These are phyloP conservation scores for Aspergillus udagawae DNA, from an alignment of 2,329 filamentous ascomycete species.

Conservation along the genomic window DNA sequence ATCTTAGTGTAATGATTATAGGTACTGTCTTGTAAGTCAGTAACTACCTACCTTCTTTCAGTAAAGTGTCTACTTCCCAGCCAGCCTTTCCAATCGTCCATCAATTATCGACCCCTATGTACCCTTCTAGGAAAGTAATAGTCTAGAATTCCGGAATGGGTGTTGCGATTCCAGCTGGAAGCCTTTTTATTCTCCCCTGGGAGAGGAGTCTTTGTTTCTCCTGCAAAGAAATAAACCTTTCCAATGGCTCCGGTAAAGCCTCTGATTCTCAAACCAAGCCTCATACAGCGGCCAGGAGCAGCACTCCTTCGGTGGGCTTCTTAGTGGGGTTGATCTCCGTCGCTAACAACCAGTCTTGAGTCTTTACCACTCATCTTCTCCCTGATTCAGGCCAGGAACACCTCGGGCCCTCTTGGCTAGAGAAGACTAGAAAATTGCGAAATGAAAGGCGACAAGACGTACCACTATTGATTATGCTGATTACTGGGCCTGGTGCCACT, in stretches of 20 bases:
- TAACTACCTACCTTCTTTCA: neutral
- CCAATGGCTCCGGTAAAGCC: conserved; percentile 1
- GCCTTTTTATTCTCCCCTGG: conserved; percentile 3
- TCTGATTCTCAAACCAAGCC: conserved; percentile 3
- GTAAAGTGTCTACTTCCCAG: neutral
- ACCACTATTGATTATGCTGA: neutral
- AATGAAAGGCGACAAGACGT: neutral
- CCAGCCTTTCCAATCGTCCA: conserved; percentile 1
- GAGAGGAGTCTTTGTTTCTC: neutral
- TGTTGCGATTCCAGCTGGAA: conserved; percentile 1
- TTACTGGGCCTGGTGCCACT: too few relatives aligned
- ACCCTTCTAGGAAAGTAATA: neutral
- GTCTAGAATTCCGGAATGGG: neutral
- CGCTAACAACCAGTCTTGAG: conserved; percentile 18
- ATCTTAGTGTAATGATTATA: neutral
- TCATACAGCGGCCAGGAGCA: conserved; percentile 15
- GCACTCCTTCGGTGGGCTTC: conserved; percentile 17
- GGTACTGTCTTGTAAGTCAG: neutral
- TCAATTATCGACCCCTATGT: conserved; percentile 5
- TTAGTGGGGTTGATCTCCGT: conserved; percentile 23
- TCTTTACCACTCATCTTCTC: conserved; percentile 20
- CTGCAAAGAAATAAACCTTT: neutral
- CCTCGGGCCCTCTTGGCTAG: conserved; percentile 21
- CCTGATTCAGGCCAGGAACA: conserved; percentile 22
- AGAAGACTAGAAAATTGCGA: neutral